These are phyloP conservation scores for Thalassiosira mediterranea DNA, from an alignment of 352 stramenopile genomes.

Conservation along the genomic window DNA sequence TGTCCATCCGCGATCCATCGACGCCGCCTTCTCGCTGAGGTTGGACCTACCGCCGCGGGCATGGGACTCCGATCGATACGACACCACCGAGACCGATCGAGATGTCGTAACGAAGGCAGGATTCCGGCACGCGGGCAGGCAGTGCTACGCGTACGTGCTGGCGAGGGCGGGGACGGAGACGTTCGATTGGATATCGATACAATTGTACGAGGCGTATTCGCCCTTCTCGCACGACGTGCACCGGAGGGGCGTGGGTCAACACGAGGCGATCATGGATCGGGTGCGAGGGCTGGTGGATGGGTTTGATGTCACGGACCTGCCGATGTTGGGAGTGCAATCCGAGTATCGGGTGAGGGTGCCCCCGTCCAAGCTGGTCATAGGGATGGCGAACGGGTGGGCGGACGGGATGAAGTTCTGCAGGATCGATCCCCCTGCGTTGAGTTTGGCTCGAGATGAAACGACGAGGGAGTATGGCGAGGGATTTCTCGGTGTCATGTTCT, in stretches of 20 bases:
- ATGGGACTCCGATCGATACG: conserved; percentile 36
- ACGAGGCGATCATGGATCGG: conserved; percentile 57
- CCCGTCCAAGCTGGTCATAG: conserved; percentile 65
- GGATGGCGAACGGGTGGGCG: conserved; percentile 77
- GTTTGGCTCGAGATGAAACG: conserved; percentile 14
- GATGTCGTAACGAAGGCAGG: conserved; percentile 21
- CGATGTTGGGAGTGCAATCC: conserved; percentile 2
- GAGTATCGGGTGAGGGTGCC: conserved; percentile 56
- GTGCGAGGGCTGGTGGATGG: conserved; percentile 35
- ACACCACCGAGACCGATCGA: conserved; percentile 44
- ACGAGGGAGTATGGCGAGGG: conserved; percentile 22
- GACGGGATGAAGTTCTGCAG: conserved; percentile 46
- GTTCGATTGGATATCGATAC: conserved; percentile 80
- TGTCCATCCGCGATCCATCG: conserved; percentile 16
- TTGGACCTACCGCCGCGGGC: conserved; percentile 59
- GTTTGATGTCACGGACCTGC: conserved; percentile 26
- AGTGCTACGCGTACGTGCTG: conserved; percentile 76
- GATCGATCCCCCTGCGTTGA: conserved; percentile 23
- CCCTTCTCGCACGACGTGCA: conserved; percentile 61
- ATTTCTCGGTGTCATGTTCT: conserved; percentile 52
- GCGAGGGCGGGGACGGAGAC: conserved; percentile 62
- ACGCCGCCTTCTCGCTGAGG: conserved; percentile 50
- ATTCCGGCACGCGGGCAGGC: conserved; percentile 68
- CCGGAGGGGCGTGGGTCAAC: conserved; percentile 29
- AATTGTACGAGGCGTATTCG: conserved; percentile 84